Conservation (phyloP, 2,329 filamentous ascomycete species). For the Arthrobotrys pseudoclavata region DNA sequence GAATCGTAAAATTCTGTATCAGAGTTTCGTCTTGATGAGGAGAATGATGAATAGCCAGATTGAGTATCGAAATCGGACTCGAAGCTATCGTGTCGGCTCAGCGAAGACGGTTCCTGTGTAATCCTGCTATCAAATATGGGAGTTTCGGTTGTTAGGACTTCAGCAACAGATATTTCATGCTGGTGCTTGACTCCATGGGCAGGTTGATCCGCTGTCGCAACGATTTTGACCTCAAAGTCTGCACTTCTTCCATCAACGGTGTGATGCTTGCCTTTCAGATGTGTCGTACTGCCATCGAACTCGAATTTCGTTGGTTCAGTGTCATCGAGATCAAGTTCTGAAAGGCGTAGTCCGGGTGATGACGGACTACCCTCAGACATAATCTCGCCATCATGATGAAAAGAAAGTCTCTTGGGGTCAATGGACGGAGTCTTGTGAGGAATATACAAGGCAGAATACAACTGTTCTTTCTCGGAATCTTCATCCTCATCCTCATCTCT, state of each 20-base stretch:
- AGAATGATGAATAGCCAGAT: slow-evolving; percentile 50
- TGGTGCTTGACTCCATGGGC: slow-evolving; percentile 48
- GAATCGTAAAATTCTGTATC: slow-evolving; percentile 68
- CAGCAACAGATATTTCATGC: slow-evolving; percentile 53
- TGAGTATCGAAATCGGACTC: slow-evolving; percentile 66
- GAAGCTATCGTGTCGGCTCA: slow-evolving; percentile 66
- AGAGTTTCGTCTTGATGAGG: slow-evolving; percentile 64
- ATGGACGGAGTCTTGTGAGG: slow-evolving; percentile 76
- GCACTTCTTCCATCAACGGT: slow-evolving; percentile 52
- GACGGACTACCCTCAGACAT: slow-evolving; percentile 44
- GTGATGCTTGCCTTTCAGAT: slow-evolving; percentile 49
- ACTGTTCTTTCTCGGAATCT: slow-evolving; percentile 80
- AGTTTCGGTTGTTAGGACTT: slow-evolving; percentile 47
- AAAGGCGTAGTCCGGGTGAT: slow-evolving; percentile 41
- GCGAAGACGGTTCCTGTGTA: slow-evolving; percentile 61
- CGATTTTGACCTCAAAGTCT: slow-evolving; percentile 57
- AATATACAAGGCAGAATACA: slow-evolving; percentile 86
- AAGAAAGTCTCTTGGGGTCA: slow-evolving; percentile 54
- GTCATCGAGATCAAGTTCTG: slow-evolving; percentile 56
- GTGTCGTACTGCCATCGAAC: slow-evolving; percentile 47
- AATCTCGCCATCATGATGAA: slow-evolving; percentile 37
- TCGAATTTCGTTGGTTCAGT: slow-evolving; percentile 49
- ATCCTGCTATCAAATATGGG: slow-evolving; percentile 36
- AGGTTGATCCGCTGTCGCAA: slow-evolving; percentile 30
- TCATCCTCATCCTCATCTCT: slow-evolving; percentile 65